Evolutionary conservation across 2,329 filamentous ascomycete species (phyloP).

Genomic region (Neophaeococcomyces aloes): DNA sequence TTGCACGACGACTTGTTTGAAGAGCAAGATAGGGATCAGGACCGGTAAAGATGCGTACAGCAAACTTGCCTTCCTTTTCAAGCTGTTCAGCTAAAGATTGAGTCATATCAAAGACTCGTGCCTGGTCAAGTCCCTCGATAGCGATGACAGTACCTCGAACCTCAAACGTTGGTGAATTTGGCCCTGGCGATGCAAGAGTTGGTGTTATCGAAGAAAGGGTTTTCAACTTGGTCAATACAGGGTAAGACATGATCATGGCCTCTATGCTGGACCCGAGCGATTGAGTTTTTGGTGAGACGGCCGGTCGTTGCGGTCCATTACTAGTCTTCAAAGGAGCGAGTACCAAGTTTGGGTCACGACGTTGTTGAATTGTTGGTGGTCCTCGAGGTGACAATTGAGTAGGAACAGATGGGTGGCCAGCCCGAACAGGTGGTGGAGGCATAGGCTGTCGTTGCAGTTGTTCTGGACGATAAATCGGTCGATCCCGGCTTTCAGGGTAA

Average conservation of each 20-base stretch:
- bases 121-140: constrained; percentile 61
- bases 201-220: constrained; percentile 67
- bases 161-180: constrained; percentile 27
- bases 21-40: constrained; percentile 24
- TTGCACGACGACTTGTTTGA: constrained; percentile 18
- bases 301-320: constrained; percentile 21
- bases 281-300: constrained; percentile 8
- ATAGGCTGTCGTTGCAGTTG: constrained; percentile 10
- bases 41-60: constrained; percentile 41
- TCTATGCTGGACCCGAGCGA: constrained; percentile 36
- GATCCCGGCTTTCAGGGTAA: constrained; percentile 14
- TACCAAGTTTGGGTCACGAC: constrained; percentile 37
- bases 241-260: constrained; percentile 64
- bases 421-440: constrained; percentile 4
- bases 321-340: constrained; percentile 44
- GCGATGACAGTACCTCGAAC: constrained; percentile 70
- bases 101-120: constrained; percentile 56
- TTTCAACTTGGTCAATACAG: constrained; percentile 64
- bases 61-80: constrained; percentile 42
- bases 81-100: constrained; percentile 50
- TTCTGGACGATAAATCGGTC: constrained; percentile 1
- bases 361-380: constrained; percentile 34
- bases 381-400: constrained; percentile 20
- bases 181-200: constrained; percentile 41
- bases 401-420: constrained; percentile 15